A percentile compares a stretch with the other conserved stretches of the same genome.
Conservation (phyloP, 75 land plant genomes). For the Sequoia sempervirens region DNA sequence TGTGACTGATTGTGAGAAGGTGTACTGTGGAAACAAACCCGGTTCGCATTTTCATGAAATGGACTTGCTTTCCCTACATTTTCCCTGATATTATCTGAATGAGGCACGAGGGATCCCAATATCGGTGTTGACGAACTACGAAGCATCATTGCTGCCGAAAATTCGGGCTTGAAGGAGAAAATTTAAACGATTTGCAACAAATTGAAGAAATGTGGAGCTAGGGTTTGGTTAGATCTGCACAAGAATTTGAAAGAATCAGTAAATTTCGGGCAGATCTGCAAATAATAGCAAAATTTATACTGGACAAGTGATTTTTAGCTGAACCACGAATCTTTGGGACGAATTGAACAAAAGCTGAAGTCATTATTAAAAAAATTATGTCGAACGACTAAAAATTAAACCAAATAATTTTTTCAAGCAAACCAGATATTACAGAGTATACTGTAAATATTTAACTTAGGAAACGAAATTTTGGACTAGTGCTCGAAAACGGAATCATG, state of each 20-base stretch:
- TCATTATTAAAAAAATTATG: neutral
- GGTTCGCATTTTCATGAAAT: constrained; percentile 5
- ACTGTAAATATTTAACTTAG: no score
- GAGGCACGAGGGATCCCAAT: constrained; percentile 30
- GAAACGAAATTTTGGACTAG: no score
- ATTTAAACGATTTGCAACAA: neutral
- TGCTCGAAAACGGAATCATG: no score
- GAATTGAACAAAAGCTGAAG: neutral
- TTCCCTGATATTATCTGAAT: no score
- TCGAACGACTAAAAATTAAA: no score
- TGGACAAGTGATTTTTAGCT: neutral
- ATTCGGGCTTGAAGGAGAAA: neutral
- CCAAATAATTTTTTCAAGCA: no score
- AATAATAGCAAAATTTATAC: neutral
- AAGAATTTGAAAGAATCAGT: no score
- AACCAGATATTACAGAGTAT: no score
- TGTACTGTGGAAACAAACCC: constrained; percentile 10
- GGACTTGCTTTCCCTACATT: no score
- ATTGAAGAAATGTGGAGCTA: no score
- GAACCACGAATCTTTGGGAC: neutral
- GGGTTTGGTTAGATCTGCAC: neutral
- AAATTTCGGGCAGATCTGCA: no score
- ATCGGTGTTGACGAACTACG: constrained; percentile 48
- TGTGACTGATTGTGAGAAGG: neutral
- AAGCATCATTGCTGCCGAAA: constrained; percentile 26